These are phyloP conservation scores for Pleurotus salmoneostramineus DNA, from an alignment of 768 basidiomycete species.

Conservation along the genomic window DNA sequence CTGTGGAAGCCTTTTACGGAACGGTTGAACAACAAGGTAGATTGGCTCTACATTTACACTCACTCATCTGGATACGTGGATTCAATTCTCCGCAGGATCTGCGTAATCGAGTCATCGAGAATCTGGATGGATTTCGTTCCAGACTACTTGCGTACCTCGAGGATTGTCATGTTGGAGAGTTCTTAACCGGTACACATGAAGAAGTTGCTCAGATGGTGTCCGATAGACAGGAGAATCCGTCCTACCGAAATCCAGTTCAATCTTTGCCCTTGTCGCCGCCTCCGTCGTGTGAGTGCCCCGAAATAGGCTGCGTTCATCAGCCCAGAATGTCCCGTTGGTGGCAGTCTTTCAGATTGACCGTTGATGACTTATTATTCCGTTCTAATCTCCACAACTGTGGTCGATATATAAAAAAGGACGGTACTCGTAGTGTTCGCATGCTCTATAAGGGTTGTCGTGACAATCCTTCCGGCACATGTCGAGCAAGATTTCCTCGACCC, in stretches of 20 bases:
- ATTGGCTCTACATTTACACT: constrained; percentile 22
- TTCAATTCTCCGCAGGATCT: constrained; percentile 14
- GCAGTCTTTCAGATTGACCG: constrained; percentile 7
- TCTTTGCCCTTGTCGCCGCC: too few relatives aligned
- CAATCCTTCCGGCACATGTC: constrained; percentile 24
- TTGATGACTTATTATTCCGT: constrained; percentile 19
- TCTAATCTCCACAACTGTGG: constrained; percentile 24
- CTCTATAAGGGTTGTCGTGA: constrained; percentile 16
- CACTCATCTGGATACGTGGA: constrained; percentile 19
- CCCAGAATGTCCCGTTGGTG: constrained; percentile 11
- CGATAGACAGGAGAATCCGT: too few relatives aligned
- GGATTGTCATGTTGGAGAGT: constrained; percentile 9
- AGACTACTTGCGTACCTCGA: constrained; percentile 10
- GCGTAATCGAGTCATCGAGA: constrained; percentile 7
- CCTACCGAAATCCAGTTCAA: too few relatives aligned
- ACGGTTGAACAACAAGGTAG: constrained; percentile 25
- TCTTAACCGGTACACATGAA: not conserved
- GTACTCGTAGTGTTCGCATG: constrained; percentile 7
- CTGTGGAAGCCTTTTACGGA: constrained; percentile 19
- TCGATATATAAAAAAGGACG: constrained; percentile 1
- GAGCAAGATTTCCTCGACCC: constrained; percentile 27
- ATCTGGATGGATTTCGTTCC: constrained; percentile 5
- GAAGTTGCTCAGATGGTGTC: too few relatives aligned
- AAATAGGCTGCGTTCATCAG: too few relatives aligned
- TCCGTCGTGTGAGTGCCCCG: too few relatives aligned